A percentile compares a stretch with the other conserved stretches of the same genome.
phyloP scores from a whole-genome alignment of 192 early-diverging fungal species.

The Spinellus fusiger region DNA sequence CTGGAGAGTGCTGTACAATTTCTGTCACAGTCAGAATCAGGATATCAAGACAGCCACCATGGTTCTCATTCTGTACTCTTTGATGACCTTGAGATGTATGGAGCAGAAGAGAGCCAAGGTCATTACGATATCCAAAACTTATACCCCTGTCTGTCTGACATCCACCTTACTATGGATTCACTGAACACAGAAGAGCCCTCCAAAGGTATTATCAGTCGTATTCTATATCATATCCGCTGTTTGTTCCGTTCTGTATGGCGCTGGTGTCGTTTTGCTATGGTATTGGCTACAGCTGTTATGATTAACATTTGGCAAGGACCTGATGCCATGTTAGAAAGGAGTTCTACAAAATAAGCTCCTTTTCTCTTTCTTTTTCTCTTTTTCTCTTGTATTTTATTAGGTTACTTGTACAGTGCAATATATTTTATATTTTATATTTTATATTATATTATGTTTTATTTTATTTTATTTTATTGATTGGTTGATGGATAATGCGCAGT shows the following conservation, averaged over 20 bases:
- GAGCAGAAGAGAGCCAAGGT: background rate
- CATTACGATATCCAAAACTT: background rate
- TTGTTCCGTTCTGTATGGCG: conserved; percentile 47
- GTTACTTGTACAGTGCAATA: too few relatives aligned
- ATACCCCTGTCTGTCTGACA: background rate
- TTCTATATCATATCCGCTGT: background rate
- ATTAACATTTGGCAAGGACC: conserved; percentile 50
- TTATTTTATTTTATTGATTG: too few relatives aligned
- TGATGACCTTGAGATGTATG: background rate
- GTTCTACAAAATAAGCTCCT: background rate
- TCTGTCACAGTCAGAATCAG: background rate
- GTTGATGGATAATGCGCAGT: too few relatives aligned
- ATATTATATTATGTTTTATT: background rate
- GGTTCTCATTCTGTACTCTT: background rate
- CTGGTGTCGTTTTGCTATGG: conserved; percentile 48
- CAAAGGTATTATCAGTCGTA: background rate
- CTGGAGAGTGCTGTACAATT: conserved; percentile 1
- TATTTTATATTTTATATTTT: background rate
- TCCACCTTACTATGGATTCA: background rate
- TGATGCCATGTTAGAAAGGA: conserved; percentile 18
- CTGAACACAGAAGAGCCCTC: background rate
- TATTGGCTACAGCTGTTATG: conserved; percentile 40
- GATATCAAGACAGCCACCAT: background rate
- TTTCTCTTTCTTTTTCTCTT: background rate
- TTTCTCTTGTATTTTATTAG: too few relatives aligned